Evolutionary conservation across 31 red algal species (phyloP).

Genomic region (Bonnemaisonia californica): DNA sequence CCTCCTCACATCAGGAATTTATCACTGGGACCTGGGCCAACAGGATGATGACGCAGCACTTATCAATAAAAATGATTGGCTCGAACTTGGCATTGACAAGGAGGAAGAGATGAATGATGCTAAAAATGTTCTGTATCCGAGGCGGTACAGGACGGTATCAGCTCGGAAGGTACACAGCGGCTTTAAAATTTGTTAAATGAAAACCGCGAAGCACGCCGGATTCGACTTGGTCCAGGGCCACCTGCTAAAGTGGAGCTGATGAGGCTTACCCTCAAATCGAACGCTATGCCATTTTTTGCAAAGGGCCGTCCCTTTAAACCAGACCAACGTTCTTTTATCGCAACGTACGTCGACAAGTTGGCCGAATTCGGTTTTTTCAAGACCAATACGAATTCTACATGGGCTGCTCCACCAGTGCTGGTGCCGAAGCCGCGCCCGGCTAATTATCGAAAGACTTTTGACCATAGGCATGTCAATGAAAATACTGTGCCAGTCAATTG

Average conservation of each 20-base stretch:
- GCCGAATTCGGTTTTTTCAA: background rate
- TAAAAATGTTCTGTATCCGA: background rate
- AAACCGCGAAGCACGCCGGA: background rate
- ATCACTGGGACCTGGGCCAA: background rate
- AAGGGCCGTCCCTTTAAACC: background rate
- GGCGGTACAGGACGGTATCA: background rate
- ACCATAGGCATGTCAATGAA: background rate
- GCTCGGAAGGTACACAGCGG: background rate
- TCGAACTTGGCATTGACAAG: constrained; percentile 6
- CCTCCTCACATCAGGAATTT: background rate
- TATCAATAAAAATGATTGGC: background rate
- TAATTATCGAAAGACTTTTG: constrained; percentile 20
- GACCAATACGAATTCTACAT: background rate
- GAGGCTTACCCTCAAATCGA: background rate
- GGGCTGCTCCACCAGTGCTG: background rate
- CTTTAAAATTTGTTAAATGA: background rate
- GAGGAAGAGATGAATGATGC: background rate
- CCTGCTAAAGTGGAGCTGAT: constrained; percentile 5
- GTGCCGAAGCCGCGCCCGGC: constrained; percentile 13
- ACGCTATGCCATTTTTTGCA: background rate
- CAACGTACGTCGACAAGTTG: background rate
- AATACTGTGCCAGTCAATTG: background rate
- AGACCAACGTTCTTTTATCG: background rate
- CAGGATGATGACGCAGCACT: background rate
- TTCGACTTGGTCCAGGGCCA: background rate